phyloP scores from a whole-genome alignment of 2,329 filamentous ascomycete species.

The Beauveria pseudobassiana region DNA sequence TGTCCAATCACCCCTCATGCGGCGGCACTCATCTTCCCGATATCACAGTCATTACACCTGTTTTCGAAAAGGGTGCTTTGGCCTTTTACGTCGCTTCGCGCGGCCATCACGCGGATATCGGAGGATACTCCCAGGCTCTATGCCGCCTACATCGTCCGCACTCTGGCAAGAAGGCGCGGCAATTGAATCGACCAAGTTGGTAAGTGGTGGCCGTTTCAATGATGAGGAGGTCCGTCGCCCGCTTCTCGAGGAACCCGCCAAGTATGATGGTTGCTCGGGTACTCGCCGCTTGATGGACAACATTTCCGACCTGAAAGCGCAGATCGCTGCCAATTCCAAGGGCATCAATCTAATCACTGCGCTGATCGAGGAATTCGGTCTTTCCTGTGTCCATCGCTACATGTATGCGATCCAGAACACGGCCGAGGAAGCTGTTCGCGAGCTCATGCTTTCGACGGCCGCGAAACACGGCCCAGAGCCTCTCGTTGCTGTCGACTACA shows the following conservation, averaged over 20 bases:
- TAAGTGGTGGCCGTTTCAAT: conserved; percentile 70
- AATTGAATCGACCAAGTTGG: conserved; percentile 62
- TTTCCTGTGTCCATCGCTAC: conserved; percentile 60
- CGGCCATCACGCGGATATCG: conserved; percentile 63
- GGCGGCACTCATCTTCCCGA: conserved; percentile 33
- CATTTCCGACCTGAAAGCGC: conserved; percentile 77
- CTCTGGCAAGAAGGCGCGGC: conserved; percentile 58
- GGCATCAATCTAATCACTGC: conserved; percentile 68
- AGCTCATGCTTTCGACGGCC: conserved; percentile 17
- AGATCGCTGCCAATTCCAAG: conserved; percentile 80
- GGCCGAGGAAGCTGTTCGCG: conserved; percentile 29
- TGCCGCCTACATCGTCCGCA: conserved; percentile 68
- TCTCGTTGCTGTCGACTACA: conserved; percentile 44
- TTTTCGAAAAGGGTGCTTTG: conserved; percentile 34
- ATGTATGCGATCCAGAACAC: conserved; percentile 35
- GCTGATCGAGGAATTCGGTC: conserved; percentile 66
- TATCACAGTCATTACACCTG: conserved; percentile 29
- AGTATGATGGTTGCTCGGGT: conserved; percentile 68
- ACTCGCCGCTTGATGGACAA: conserved; percentile 77
- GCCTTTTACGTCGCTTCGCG: conserved; percentile 53
- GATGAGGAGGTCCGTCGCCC: conserved; percentile 67
- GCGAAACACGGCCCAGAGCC: conserved; percentile 14
- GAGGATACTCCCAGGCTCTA: conserved; percentile 72
- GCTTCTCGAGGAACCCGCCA: conserved; percentile 64
- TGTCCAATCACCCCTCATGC: conserved; percentile 27